A percentile compares a stretch with the other conserved stretches of the same genome.
These are phyloP conservation scores for Volvox carteri DNA, from an alignment of 163 green algal species.

Conservation along the genomic window DNA sequence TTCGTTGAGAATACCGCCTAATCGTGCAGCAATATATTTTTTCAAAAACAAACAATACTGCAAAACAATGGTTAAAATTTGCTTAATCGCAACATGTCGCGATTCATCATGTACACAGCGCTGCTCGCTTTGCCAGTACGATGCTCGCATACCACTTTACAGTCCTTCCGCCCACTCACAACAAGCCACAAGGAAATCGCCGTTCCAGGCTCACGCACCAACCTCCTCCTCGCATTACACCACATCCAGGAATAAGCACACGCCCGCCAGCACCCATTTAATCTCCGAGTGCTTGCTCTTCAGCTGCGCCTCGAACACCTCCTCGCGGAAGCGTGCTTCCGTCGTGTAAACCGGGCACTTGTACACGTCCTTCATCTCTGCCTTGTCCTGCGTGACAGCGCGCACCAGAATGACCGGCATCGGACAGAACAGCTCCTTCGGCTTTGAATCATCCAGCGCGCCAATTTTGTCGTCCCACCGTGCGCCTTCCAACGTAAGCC, in stretches of 20 bases:
- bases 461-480: slow-evolving; percentile 94
- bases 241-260: slow-evolving; percentile 91
- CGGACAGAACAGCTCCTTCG: slow-evolving; percentile 92
- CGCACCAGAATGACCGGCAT: slow-evolving; percentile 92
- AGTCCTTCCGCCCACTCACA: background rate
- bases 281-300: slow-evolving; percentile 85
- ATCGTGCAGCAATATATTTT: too few species aligned
- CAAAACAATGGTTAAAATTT: too few species aligned
- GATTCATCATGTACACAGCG: too few species aligned
- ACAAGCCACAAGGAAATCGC: too few species aligned
- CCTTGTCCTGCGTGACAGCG: slow-evolving; percentile 88
- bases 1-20: too few species aligned
- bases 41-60: too few species aligned
- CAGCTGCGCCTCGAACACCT: slow-evolving; percentile 95
- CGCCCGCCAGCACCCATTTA: slow-evolving; percentile 89
- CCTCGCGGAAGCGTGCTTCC: slow-evolving; percentile 91
- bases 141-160: background rate
- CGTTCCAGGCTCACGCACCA: too few species aligned
- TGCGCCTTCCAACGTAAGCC: slow-evolving; percentile 92
- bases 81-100: too few species aligned
- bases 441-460: slow-evolving; percentile 89
- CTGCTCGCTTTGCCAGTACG: background rate
- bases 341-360: slow-evolving; percentile 96
- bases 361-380: slow-evolving; percentile 89
- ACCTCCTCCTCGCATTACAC: too few species aligned